phyloP scores from a whole-genome alignment of 2,329 filamentous ascomycete genomes.

The Fusarium mexicanum region DNA sequence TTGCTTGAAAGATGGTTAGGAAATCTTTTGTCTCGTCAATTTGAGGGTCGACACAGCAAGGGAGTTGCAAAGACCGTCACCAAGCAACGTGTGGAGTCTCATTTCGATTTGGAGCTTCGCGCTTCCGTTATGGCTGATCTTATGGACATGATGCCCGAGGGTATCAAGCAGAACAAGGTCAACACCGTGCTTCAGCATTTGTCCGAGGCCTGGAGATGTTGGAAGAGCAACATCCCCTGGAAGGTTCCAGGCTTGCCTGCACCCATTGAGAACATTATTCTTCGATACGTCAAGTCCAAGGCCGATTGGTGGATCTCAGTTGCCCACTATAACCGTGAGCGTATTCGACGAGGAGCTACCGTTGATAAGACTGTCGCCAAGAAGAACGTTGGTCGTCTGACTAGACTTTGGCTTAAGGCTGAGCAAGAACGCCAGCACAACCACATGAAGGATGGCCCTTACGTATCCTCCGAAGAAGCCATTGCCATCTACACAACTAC shows the following conservation, averaged over 20 bases:
- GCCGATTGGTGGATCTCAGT: slow-evolving; percentile 99
- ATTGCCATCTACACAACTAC: slow-evolving; percentile 99
- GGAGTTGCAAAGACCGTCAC: slow-evolving; percentile 99
- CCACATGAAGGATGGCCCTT: slow-evolving; percentile 98
- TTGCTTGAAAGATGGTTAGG: slow-evolving; percentile 97
- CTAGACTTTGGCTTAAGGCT: slow-evolving; percentile 94
- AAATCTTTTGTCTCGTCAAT: slow-evolving; percentile 95
- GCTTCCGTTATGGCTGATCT: slow-evolving; percentile 99
- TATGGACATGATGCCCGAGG: slow-evolving; percentile 99
- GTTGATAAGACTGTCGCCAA: slow-evolving; percentile 99
- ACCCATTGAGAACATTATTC: slow-evolving; percentile 97
- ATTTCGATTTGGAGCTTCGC: slow-evolving; percentile 96
- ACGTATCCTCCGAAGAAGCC: slow-evolving; percentile 97
- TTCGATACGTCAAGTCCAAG: slow-evolving; percentile 98
- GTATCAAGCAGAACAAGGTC: slow-evolving; percentile 99
- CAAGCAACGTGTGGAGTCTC: slow-evolving; percentile 98
- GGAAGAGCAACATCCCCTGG: slow-evolving; percentile 99
- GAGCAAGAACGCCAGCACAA: slow-evolving; percentile 99
- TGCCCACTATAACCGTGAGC: slow-evolving; percentile 97
- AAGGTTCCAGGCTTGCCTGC: slow-evolving; percentile 97
- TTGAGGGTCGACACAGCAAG: slow-evolving; percentile 98
- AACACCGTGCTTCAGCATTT: slow-evolving; percentile 97
- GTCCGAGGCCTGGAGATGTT: slow-evolving; percentile 98
- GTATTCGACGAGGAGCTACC: slow-evolving; percentile 93
- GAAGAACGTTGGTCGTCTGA: slow-evolving; percentile 96